Evolutionary conservation across 371 early-diverging fungal genomes (phyloP).

Genomic region (Mortierella sp.): DNA sequence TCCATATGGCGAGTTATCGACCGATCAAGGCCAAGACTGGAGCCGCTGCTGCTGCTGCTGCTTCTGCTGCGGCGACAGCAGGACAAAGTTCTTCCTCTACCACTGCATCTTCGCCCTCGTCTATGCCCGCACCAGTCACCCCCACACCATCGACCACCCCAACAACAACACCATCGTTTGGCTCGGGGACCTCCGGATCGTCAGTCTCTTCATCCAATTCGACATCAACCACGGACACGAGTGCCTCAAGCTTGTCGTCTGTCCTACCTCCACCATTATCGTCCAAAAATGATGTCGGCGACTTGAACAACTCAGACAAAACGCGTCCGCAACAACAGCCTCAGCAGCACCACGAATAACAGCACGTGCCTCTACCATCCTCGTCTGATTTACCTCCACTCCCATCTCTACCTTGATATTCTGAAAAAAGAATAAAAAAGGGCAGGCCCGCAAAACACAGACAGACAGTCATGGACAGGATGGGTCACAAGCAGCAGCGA

Average conservation of each 20-base stretch:
- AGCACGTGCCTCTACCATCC: neutral
- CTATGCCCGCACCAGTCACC: neutral
- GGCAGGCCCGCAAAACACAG: no score
- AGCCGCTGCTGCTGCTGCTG: no score
- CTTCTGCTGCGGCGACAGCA: neutral
- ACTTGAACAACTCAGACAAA: neutral
- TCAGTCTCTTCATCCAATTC: neutral
- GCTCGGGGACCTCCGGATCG: neutral
- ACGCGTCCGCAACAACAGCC: neutral
- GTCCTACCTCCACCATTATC: neutral
- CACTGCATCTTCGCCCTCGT: neutral
- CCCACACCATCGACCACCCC: neutral
- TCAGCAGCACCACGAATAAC: neutral
- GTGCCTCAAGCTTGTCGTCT: neutral
- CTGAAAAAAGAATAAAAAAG: neutral
- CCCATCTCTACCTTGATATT: neutral
- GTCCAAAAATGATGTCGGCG: neutral
- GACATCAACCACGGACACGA: neutral
- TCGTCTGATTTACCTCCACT: neutral
- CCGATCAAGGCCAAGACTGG: neutral
- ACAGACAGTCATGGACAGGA: no score
- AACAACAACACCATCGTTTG: neutral
- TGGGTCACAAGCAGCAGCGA: no score
- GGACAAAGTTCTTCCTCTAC: neutral
- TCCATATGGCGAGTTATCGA: conserved; percentile 5